Percentiles rank a stretch among this genome's conserved stretches.
Conservation (phyloP, 352 stramenopile genomes). For the Pythium guiyangense region DNA sequence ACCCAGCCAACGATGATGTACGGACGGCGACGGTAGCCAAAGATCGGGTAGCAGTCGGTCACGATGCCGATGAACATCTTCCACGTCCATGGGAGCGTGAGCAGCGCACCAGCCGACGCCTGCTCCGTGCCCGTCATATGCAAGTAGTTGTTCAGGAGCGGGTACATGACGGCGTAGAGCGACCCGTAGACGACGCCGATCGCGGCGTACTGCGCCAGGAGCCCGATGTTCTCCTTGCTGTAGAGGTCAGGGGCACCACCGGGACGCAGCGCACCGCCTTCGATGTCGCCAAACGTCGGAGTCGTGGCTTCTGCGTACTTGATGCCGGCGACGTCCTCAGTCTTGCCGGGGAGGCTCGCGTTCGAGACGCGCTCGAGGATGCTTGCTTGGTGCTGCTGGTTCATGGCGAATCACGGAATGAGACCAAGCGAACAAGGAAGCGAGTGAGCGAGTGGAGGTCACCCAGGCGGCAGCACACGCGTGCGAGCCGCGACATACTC, state of each 20-base stretch:
- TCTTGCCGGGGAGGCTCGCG: conserved; percentile 1
- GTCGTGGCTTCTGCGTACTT: conserved; percentile 21
- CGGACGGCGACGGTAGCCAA: conserved; percentile 31
- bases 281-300: conserved; percentile 15
- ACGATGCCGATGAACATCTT: conserved; percentile 54
- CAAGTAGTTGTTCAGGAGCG: conserved; percentile 51
- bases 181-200: conserved; percentile 44
- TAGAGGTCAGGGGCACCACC: conserved; percentile 23
- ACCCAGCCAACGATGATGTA: conserved; percentile 68
- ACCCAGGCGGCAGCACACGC: no score
- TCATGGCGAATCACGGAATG: conserved; percentile 11
- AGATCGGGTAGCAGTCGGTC: conserved; percentile 34
- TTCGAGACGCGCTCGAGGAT: conserved; percentile 22
- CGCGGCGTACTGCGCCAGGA: conserved; percentile 43
- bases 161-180: conserved; percentile 39
- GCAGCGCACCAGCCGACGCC: conserved; percentile 21
- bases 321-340: not conserved
- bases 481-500: no score
- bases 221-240: conserved; percentile 36
- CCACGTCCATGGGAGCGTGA: conserved; percentile 47
- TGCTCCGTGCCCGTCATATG: conserved; percentile 42
- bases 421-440: not conserved
- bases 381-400: conserved; percentile 9
- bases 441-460: not conserved
- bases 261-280: conserved; percentile 35